A percentile compares a stretch with the other conserved stretches of the same genome.
These are phyloP conservation scores for Arthromyces matolae DNA, from an alignment of 768 basidiomycete genomes.

Conservation along the genomic window DNA sequence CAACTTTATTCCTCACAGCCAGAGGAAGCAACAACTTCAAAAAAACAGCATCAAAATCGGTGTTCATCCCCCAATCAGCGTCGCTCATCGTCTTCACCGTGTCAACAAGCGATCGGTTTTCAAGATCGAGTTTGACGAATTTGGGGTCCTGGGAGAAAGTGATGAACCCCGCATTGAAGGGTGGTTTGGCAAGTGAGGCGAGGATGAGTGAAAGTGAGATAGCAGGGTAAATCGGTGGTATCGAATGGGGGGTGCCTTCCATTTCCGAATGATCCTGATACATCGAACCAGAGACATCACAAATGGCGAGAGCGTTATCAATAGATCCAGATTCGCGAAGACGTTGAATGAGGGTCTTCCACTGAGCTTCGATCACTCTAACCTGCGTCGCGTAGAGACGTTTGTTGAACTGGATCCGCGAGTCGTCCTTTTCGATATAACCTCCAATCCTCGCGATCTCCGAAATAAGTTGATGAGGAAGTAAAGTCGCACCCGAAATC, in stretches of 20 bases:
- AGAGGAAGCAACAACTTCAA: slow-evolving; percentile 57
- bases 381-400: slow-evolving; percentile 30
- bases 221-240: slow-evolving; percentile 57
- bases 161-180: slow-evolving; percentile 65
- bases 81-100: slow-evolving; percentile 33
- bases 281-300: background rate
- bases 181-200: slow-evolving; percentile 56
- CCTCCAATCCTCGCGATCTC: slow-evolving; percentile 27
- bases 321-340: background rate
- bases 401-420: slow-evolving; percentile 22
- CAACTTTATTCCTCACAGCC: slow-evolving; percentile 52
- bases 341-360: slow-evolving; percentile 54
- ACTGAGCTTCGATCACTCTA: slow-evolving; percentile 60
- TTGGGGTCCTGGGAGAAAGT: slow-evolving; percentile 56
- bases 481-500: slow-evolving; percentile 65
- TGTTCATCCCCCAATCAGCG: slow-evolving; percentile 53
- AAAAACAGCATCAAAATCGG: slow-evolving; percentile 61
- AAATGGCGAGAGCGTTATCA: background rate
- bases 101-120: slow-evolving; percentile 33
- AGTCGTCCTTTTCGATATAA: slow-evolving; percentile 11
- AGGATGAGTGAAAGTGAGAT: slow-evolving; percentile 65
- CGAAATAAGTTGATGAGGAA: slow-evolving; percentile 58
- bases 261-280: too few relatives aligned
- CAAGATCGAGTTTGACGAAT: slow-evolving; percentile 47
- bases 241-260: too few relatives aligned